These are phyloP conservation scores for Jackrogersella multiformis DNA, from an alignment of 495 filamentous ascomycete genomes.

Conservation along the genomic window DNA sequence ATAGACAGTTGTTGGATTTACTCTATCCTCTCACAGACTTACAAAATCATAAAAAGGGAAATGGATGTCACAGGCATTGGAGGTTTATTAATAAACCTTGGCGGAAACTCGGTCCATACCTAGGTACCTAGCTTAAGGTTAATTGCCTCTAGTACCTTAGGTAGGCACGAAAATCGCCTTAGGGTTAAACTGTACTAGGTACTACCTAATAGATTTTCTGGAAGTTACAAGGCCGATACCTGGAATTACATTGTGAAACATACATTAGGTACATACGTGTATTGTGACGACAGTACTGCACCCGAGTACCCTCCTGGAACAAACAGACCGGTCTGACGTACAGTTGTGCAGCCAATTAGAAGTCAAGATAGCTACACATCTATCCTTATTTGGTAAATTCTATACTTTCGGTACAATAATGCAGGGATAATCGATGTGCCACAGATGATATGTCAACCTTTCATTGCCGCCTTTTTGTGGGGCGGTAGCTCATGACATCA, in stretches of 20 bases:
- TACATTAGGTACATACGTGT: not conserved
- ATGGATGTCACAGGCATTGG: not conserved
- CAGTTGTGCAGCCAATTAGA: slow-evolving; percentile 19
- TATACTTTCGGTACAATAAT: not conserved
- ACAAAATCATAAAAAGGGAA: slow-evolving; percentile 12
- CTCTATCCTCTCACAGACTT: no score
- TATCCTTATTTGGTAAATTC: slow-evolving; percentile 32
- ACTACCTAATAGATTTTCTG: no score
- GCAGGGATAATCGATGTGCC: slow-evolving; percentile 26
- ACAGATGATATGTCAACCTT: slow-evolving; percentile 15
- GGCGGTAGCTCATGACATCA: slow-evolving; percentile 23
- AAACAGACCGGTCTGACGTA: slow-evolving; percentile 16
- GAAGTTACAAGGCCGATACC: no score
- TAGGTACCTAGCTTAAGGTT: no score
- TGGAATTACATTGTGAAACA: not conserved
- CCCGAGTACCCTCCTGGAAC: slow-evolving; percentile 17
- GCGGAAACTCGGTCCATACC: slow-evolving; percentile 19
- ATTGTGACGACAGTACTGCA: slow-evolving; percentile 29
- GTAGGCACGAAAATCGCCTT: not conserved
- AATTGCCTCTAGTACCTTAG: slow-evolving; percentile 9
- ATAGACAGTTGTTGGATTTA: not conserved
- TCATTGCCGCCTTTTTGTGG: slow-evolving; percentile 6
- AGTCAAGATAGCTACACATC: not conserved
- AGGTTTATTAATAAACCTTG: slow-evolving; percentile 23
- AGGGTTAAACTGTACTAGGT: no score